Evolutionary conservation across 1,139 yeast species (phyloP).

Genomic region (Kodamaea alishanica): DNA sequence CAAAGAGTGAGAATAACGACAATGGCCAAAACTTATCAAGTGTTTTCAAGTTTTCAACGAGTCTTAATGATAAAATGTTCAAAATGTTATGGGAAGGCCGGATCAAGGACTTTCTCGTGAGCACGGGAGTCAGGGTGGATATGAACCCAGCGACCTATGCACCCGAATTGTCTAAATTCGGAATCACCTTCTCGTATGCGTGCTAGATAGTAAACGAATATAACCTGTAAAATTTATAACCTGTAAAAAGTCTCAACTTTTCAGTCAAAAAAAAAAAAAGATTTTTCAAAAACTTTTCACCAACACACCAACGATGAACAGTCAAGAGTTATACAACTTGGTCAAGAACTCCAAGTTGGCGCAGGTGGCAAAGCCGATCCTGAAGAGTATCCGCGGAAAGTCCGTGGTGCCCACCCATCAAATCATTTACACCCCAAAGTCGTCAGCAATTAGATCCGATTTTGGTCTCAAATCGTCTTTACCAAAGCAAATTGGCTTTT

Average conservation of each 20-base stretch:
- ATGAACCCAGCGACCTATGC: conserved; percentile 26
- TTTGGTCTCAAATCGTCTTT: conserved; percentile 44
- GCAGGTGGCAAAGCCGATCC: conserved; percentile 45
- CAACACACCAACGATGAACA: conserved; percentile 18
- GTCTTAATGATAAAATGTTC: conserved; percentile 58
- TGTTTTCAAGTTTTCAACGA: conserved; percentile 72
- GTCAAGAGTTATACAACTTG: conserved; percentile 37
- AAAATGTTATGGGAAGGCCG: conserved; percentile 87
- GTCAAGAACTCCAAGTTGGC: conserved; percentile 43
- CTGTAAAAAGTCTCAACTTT: neutral
- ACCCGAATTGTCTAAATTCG: conserved; percentile 39
- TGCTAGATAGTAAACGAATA: conserved; percentile 15
- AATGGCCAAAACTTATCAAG: conserved; percentile 39
- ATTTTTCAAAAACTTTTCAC: conserved; percentile 3
- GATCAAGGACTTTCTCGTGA: conserved; percentile 71
- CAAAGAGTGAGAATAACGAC: conserved; percentile 3
- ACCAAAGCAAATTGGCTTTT: conserved; percentile 41
- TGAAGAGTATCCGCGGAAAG: conserved; percentile 30
- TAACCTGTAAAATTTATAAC: conserved; percentile 2
- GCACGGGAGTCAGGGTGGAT: conserved; percentile 63
- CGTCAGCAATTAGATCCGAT: conserved; percentile 41
- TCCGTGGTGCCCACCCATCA: conserved; percentile 42
- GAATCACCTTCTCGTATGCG: conserved; percentile 41
- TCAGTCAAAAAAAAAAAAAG: neutral
- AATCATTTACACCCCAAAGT: conserved; percentile 41